These are phyloP conservation scores for Phtheirospermum japonicum DNA, from an alignment of 257 asterid species.

Conservation along the genomic window DNA sequence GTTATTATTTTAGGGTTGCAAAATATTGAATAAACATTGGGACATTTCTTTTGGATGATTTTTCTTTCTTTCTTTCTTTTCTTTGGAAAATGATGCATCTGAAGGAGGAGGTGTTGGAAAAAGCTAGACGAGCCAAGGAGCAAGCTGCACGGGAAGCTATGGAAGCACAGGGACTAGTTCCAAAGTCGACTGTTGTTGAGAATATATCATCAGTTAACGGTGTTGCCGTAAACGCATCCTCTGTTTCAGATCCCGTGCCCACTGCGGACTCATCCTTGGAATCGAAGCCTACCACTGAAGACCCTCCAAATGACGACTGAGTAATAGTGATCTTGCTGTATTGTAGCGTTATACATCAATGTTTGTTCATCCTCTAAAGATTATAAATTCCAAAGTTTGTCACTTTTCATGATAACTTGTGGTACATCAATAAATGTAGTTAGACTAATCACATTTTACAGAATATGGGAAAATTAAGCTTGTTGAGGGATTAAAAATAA, in stretches of 20 bases:
- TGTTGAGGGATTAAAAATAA: no score
- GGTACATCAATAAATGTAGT: no score
- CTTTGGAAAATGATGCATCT: background rate
- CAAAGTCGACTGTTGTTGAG: slow-evolving; percentile 30
- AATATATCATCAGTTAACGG: slow-evolving; percentile 31
- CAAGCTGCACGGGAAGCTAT: slow-evolving; percentile 62
- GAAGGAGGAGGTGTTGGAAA: slow-evolving; percentile 74
- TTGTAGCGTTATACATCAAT: background rate
- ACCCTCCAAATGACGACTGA: slow-evolving; percentile 45
- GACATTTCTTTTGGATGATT: no score
- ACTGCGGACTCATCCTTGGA: slow-evolving; percentile 14
- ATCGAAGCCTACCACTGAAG: slow-evolving; percentile 28
- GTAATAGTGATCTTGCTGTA: slow-evolving; percentile 1
- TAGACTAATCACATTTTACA: no score
- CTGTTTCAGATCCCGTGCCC: slow-evolving; percentile 23
- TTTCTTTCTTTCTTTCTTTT: background rate
- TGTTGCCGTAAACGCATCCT: slow-evolving; percentile 15
- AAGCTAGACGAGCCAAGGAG: slow-evolving; percentile 64
- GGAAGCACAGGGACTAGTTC: slow-evolving; percentile 45
- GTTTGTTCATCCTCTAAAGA: background rate
- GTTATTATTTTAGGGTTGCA: no score
- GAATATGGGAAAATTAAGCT: no score
- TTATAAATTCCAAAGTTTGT: no score
- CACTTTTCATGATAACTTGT: no score
- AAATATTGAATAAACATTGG: no score